Evolutionary conservation across 306 rosid genomes (phyloP), one percentile per base, ranked within the genome.

Genomic region (Trifolium subterraneum): DNA sequence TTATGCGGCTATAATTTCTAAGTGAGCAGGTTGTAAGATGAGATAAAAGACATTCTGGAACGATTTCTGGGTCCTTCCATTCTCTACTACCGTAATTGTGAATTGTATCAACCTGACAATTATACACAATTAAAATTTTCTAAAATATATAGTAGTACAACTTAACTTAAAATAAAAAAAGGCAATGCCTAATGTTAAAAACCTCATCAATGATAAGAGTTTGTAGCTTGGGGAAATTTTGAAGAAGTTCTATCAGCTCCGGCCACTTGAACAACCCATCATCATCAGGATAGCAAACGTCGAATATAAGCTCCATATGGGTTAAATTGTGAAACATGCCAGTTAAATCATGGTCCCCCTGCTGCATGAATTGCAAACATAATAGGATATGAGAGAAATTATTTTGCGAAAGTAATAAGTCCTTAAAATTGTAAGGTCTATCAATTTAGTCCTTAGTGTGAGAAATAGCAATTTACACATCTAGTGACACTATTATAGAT

Each of bases 11-110:
- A 7, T 55, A 55, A 23, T 55, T 55, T 55, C 33, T 55, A 22
- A 55, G n/a, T 11, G 62, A 10, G 35, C 62, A 55, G 10, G 62
- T 55, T 20, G 33, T 55, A 22, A 55, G 62, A 20, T 55, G 31
- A 55, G 62, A 55, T 55, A 11, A 55, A 55, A 55, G 15, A 2
- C 62, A 55, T 11, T 55, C 1, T 4, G 62, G 33, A 55, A 55
- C 62, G 10, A 4, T 22, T 22, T 10, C 2, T 4, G 31, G 16
- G 2, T 55, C n/a, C 62, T 10, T 11, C 62, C 62, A 55, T 3
- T 1, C 0, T 55, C 2, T 3, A 10, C 2, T 0, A 29, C 2
- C 2, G 14, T 9, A 22, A 0, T 1, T 1, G 1, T 1, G 0
- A 1, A 11, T 11, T 0, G 4, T 22, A 3, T 19, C 5, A 52